Base-by-base conservation (phyloP, 1,284 basidiomycete species). In the Microbotryum silenes-acaulis region DNA sequence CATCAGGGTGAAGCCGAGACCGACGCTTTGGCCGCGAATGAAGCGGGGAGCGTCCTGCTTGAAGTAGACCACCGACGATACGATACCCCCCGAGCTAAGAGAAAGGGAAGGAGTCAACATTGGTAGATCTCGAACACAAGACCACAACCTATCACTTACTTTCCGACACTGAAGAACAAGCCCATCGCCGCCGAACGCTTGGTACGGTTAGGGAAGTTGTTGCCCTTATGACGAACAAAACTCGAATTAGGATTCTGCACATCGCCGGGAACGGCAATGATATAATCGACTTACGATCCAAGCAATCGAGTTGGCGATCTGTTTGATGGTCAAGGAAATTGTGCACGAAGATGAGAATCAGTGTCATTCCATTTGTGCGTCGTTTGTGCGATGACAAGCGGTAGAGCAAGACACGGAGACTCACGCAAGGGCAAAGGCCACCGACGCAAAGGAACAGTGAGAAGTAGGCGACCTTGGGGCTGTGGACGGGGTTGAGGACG, bases 41-140 rank as follows among this genome's bases (percentile, higher is more conserved):
- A 68, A 78, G n/a, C 70, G 67, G 7, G 74, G 65, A 37, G 37
- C 45, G 51, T 66, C 67, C 21, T 64, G 47, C 9, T 46, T 49
- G 12, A 14, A 21, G 23, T 45, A 25, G 53, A 75, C 75, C 49
- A 77, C 71, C 18, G 75, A 76, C 0, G 74, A 71, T 62, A 78
- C 74, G 72, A 80, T 78, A 45, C 78, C 78, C 7, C 78, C 78
- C 3, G 71, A 68, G 70, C 79, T 79, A 51, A 78, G 79, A 48
- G 31, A 74, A 16, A 3, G 69, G 16, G 37, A 42, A 42, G 14
- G 37, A 18, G 16, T 42, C 37, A 42, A 42, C 1, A 42, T 12
- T 18, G 21, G 75, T 75, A 71, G 80, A 79, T 56, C 78, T 73
- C 57, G 79, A 67, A 5, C 66, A 51, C 1, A 16, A 16, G 14